These are phyloP conservation scores for Chloroidium sp. DNA, from an alignment of 163 green algal genomes.

Conservation along the genomic window DNA sequence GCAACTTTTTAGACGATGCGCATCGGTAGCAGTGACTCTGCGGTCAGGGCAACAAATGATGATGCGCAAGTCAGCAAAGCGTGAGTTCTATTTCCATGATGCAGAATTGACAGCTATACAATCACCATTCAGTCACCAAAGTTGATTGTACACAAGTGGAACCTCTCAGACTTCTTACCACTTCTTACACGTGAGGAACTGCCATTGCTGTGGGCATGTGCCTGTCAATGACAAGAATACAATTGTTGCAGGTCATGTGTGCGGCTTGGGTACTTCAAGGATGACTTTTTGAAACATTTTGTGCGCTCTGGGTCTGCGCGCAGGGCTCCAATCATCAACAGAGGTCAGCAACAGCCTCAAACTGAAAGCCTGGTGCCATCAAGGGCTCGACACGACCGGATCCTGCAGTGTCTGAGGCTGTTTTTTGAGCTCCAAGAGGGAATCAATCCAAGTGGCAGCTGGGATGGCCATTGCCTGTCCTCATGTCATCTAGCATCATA, in stretches of 20 bases:
- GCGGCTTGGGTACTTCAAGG: constrained; percentile 69
- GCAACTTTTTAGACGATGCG: background rate
- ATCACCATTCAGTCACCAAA: no score
- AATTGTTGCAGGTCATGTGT: constrained; percentile 58
- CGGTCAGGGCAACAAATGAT: constrained; percentile 73
- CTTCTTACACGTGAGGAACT: no score
- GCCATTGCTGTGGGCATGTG: no score
- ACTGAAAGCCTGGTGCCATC: constrained; percentile 41
- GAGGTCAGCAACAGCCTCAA: constrained; percentile 61
- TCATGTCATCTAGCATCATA: no score
- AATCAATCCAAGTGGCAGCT: no score
- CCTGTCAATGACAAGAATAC: no score
- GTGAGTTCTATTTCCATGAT: constrained; percentile 29
- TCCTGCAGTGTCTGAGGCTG: constrained; percentile 17
- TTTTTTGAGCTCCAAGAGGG: background rate
- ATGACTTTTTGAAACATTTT: constrained; percentile 78
- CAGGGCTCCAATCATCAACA: constrained; percentile 76
- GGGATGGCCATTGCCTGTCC: no score
- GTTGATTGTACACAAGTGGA: no score
- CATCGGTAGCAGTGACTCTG: background rate
- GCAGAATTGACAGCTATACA: no score
- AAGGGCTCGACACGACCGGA: constrained; percentile 33
- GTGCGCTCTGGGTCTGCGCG: constrained; percentile 32
- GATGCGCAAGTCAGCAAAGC: constrained; percentile 82
- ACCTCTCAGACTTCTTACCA: no score